Base-by-base conservation (phyloP, 2,329 filamentous ascomycete genomes). In the Exserohilum turcica region DNA sequence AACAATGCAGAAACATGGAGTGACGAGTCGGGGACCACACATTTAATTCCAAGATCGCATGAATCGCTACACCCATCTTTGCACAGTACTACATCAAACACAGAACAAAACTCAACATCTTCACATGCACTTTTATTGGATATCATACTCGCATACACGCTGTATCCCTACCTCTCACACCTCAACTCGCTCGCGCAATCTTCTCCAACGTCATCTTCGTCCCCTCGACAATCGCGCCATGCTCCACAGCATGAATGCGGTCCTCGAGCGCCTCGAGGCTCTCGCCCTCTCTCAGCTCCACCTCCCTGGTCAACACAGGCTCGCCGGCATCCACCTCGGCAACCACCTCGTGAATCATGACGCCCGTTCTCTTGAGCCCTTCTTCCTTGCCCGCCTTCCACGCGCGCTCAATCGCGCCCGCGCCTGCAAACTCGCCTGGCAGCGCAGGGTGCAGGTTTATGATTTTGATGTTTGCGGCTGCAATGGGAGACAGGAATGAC, bases 271-370 rank as follows among this genome's bases (percentile, higher is more conserved):
- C 81, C 29, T 85, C 82, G 50, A 93, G 66, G 19, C 79, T 52
- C 42, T 83, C 79, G 0, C 77, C 78, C 54, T 82, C 82, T 60
- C 83, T 85, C 55, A 83, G 76, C 50, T 85, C 80, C 19, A 96
- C 84, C 74, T 92, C 87, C 59, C 81, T 74, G 2, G 87, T 82
- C 56, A 92, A 67, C 63, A 96, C 88, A 8, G 90, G 87, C 59
- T 83, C 79, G 2, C 92, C 92, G 67, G 88, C 83, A 77, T 96
- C 92, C 48, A 96, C 91, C 72, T 93, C 85, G 7, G 70, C 70
- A 64, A 81, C 80, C 13, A 96, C 91, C 74, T 92, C 88, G 76
- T 96, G 92, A 13, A 91, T 86, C 92, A 96, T 96, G 48, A 95
- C 87, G 0, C 92, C 92, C 0, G 85, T 92, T 60, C 81, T 82